These are phyloP conservation scores for Myxozyma kluyveri DNA, from an alignment of 805 yeast genomes.

Conservation along the genomic window DNA sequence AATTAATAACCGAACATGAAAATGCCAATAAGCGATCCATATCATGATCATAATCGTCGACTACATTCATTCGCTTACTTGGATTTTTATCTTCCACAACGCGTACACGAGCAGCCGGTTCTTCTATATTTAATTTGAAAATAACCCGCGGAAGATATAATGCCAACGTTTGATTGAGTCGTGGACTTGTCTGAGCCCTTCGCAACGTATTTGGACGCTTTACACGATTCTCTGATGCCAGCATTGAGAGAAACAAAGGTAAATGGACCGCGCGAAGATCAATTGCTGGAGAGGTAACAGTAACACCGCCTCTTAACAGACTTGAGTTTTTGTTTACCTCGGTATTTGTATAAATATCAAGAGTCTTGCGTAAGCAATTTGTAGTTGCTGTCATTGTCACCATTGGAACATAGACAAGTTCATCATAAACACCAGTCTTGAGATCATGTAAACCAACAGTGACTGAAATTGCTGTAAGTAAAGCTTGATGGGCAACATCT, in stretches of 20 bases:
- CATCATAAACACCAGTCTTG: conserved; percentile 36
- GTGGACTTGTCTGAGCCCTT: conserved; percentile 6
- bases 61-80: not conserved
- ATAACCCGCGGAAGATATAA: conserved; percentile 31
- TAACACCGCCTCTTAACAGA: conserved; percentile 36
- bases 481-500: conserved; percentile 44
- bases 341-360: conserved; percentile 35
- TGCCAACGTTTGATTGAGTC: not conserved
- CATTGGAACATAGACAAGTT: conserved; percentile 42
- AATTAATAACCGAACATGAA: conserved; percentile 36
- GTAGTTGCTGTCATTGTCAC: conserved; percentile 39
- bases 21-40: conserved; percentile 37
- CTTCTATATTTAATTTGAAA: conserved; percentile 36
- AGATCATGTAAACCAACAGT: conserved; percentile 38
- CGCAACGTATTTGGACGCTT: not conserved
- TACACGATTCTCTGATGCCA: not conserved
- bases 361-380: conserved; percentile 39
- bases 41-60: conserved; percentile 5
- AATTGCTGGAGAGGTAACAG: conserved; percentile 41
- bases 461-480: conserved; percentile 38
- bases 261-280: conserved; percentile 40
- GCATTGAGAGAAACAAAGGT: conserved; percentile 34
- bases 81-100: conserved; percentile 23
- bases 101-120: conserved; percentile 38
- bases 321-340: conserved; percentile 32